Evolutionary conservation across 257 asterid species (phyloP), one percentile per base, ranked within the genome.

Genomic region (Hygrophila difformis): DNA sequence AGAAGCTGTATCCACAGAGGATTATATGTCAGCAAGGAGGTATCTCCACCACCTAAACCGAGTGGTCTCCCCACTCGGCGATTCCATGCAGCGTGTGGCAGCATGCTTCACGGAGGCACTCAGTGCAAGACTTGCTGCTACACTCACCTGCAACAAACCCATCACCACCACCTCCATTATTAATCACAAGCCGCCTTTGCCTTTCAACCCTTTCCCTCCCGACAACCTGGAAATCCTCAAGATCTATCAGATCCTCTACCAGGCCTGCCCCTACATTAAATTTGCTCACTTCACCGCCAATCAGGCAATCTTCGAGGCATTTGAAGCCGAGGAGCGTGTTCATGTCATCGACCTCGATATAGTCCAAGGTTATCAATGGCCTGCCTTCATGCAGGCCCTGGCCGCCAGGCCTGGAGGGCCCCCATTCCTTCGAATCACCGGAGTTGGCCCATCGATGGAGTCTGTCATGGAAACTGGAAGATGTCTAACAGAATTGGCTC

Each of bases 311-410:
- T 81, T 78, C 23, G 95, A 85, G 65, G 95, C 93, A 4, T 78
- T 85, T 9, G 93, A 78, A 57, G 70, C 79, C 0, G 91, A 81
- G 37, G 81, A 63, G 54, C 73, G 82, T 2, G 95, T 85, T 3
- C 95, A 85, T 15, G 84, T 85, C 7, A 81, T 81, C 12, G 95
- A 85, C 56, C 89, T 85, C 6, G 95, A 81, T 48, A 81, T 85
- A 60, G 82, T 81, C 53, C 95, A 85, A 20, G 95, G 95, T 18
- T 81, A 81, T 53, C 95, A 85, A 46, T 85, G 95, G 95, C 95
- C 95, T 13, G 92, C 93, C 40, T 85, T 85, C 70, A 78, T 85
- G 82, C 95, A 85, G 57, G 95, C 95, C 22, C 63, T 85, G 1
- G 95, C 93, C 0, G 85, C 91, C 40, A 63, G 95, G 40, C 95